phyloP scores from a whole-genome alignment of 2,329 filamentous ascomycete genomes.

The Colletotrichum lentis region DNA sequence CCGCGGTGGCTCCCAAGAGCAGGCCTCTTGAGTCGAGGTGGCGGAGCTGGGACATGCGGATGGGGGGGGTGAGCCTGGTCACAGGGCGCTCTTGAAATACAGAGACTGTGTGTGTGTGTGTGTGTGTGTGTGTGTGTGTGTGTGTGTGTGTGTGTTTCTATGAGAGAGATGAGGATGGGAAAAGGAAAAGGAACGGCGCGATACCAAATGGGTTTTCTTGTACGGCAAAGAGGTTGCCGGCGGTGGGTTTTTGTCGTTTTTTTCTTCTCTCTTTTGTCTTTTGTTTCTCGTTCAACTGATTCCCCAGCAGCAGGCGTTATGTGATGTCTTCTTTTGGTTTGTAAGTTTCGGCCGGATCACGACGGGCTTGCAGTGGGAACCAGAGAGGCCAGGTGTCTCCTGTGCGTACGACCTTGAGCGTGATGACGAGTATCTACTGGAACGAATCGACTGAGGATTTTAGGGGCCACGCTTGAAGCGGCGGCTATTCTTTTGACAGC shows the following conservation, averaged over 20 bases:
- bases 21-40: conserved; percentile 1
- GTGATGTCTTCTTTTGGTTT: too few relatives aligned
- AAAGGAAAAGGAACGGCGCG: background rate
- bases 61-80: background rate
- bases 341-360: too few relatives aligned
- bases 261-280: background rate
- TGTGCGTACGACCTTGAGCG: background rate
- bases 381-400: background rate
- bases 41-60: too few relatives aligned
- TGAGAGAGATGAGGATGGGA: background rate
- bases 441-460: background rate
- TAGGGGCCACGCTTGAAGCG: background rate
- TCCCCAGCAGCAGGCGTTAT: background rate
- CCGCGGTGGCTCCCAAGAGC: background rate
- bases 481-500: too few relatives aligned
- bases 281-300: background rate
- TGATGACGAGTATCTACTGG: background rate
- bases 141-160: background rate
- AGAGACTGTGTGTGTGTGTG: background rate
- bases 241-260: background rate
- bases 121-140: background rate
- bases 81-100: background rate
- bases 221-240: background rate
- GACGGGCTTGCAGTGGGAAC: too few relatives aligned
- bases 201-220: background rate